Conservation (phyloP, 148 eudicot genomes). For the Vaccinium vitisidaea region DNA sequence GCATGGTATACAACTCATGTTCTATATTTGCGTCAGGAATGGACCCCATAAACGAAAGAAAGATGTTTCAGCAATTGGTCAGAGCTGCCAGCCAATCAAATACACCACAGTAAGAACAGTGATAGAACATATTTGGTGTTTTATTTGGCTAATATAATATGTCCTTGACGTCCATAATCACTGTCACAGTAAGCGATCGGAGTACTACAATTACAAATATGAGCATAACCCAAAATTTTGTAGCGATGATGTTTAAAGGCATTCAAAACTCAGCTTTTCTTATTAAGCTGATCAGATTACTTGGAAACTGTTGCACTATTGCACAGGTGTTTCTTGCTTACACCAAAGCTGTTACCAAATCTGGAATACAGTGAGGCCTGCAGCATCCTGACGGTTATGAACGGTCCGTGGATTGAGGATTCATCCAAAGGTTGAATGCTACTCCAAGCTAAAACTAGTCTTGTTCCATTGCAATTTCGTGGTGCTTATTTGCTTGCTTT, state of each 20-base stretch:
- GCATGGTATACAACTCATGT: neutral
- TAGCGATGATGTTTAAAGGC: no score
- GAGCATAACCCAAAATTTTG: no score
- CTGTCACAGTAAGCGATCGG: neutral
- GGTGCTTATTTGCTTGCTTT: neutral
- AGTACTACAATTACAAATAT: neutral
- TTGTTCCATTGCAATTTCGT: neutral
- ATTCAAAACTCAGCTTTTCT: no score
- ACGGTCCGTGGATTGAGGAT: constrained; percentile 91
- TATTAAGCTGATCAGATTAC: neutral
- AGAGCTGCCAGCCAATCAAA: constrained; percentile 92
- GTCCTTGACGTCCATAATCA: neutral
- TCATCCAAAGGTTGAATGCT: constrained; percentile 61
- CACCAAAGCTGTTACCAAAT: constrained; percentile 88
- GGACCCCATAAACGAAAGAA: constrained; percentile 96
- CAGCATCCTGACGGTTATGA: constrained; percentile 78
- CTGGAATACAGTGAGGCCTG: constrained; percentile 87
- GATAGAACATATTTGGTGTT: neutral
- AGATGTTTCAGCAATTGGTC: constrained; percentile 98
- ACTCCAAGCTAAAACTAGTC: neutral
- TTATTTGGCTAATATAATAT: neutral
- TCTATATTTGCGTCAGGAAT: constrained; percentile 50
- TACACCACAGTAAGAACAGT: constrained; percentile 85
- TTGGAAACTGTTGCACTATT: neutral
- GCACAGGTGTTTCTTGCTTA: constrained; percentile 88